Evolutionary conservation across 2,329 filamentous ascomycete genomes (phyloP).

Genomic region (Ophiocordyceps australis): DNA sequence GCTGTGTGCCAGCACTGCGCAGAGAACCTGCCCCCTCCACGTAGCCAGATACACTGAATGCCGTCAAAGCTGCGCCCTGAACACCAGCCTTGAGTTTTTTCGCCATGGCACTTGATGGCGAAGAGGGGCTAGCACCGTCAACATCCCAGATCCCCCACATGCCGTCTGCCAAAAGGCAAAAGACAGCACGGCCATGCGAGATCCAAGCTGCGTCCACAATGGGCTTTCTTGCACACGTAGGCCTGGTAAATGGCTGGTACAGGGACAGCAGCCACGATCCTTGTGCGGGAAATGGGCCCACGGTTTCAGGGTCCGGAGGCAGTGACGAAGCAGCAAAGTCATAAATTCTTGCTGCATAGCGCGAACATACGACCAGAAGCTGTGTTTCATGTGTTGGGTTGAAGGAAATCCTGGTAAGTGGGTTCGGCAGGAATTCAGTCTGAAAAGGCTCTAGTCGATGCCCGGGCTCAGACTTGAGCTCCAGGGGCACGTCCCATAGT

Average conservation of each 20-base stretch:
- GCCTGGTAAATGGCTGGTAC: conserved; percentile 35
- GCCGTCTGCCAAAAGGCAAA: conserved; percentile 41
- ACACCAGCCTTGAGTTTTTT: conserved; percentile 32
- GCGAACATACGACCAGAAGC: conserved; percentile 34
- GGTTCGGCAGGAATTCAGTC: conserved; percentile 35
- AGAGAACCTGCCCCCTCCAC: conserved; percentile 41
- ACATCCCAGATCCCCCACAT: conserved; percentile 54
- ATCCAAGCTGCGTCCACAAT: conserved; percentile 48
- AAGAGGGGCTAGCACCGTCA: conserved; percentile 33
- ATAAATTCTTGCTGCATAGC: conserved; percentile 41
- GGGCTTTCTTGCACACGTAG: conserved; percentile 32
- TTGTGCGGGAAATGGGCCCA: conserved; percentile 33
- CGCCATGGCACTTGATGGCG: conserved; percentile 22
- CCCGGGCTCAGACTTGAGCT: conserved; percentile 13
- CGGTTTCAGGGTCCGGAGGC: conserved; percentile 28
- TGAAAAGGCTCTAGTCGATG: conserved; percentile 33
- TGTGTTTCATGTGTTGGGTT: conserved; percentile 41
- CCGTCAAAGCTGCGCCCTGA: conserved; percentile 36
- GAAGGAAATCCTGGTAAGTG: conserved; percentile 38
- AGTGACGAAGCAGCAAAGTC: conserved; percentile 38
- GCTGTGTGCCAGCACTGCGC: conserved; percentile 18
- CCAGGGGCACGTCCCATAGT: conserved; percentile 38
- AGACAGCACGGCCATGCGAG: conserved; percentile 36
- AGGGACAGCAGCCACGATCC: conserved; percentile 48
- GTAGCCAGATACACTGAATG: conserved; percentile 38